These are phyloP conservation scores for Plasmodium fragile DNA, from an alignment of 169 alveolate species.

Conservation along the genomic window DNA sequence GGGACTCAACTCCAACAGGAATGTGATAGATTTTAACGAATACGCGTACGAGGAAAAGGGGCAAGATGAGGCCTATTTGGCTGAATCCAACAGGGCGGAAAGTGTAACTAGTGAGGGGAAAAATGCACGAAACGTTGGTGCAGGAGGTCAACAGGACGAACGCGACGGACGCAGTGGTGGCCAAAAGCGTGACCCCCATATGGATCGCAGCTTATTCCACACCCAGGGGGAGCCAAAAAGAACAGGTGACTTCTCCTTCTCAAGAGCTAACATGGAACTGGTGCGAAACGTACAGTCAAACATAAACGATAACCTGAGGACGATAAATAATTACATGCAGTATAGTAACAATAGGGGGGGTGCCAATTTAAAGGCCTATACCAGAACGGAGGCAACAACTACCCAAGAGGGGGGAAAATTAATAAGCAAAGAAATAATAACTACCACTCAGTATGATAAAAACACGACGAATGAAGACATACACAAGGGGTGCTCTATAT, in stretches of 20 bases:
- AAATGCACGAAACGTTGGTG: background rate
- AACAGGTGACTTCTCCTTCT: background rate
- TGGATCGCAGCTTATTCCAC: background rate
- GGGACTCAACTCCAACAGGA: constrained; percentile 7
- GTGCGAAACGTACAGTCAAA: background rate
- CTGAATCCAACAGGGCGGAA: background rate
- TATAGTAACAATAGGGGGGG: constrained; percentile 9
- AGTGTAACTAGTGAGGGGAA: background rate
- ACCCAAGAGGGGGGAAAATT: background rate
- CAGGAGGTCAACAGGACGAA: background rate
- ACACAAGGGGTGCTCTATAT: constrained; percentile 27
- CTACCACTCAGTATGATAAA: background rate
- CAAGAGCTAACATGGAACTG: background rate
- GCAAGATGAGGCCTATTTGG: background rate
- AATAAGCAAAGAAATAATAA: background rate
- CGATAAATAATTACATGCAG: background rate
- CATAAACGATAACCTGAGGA: constrained; percentile 9
- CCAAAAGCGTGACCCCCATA: background rate
- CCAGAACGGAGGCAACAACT: background rate
- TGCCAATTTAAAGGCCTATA: background rate
- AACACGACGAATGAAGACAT: background rate
- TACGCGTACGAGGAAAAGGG: constrained; percentile 1
- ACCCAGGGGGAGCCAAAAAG: background rate
- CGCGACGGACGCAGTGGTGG: background rate
- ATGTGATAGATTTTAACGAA: constrained; percentile 7